Evolutionary conservation across 768 basidiomycete genomes (phyloP), one percentile per base, ranked within the genome.

Genomic region (Boletellus ananiceps): DNA sequence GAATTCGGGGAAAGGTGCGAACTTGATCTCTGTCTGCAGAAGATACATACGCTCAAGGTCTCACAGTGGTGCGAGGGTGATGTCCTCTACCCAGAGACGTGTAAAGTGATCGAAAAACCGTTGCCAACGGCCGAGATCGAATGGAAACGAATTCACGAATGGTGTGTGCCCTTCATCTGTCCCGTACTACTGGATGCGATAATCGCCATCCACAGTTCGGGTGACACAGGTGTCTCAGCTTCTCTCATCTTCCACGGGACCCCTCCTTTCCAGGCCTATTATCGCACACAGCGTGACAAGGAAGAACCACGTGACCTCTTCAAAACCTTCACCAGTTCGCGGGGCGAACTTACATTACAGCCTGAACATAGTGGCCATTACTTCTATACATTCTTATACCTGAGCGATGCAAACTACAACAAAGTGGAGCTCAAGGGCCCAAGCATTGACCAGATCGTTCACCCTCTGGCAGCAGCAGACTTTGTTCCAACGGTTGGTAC

Each of bases 321-420:
- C 41, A 76, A 84, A 63, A 77, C 77, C 2, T 86, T 88, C 59
- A 63, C 79, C 14, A 74, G 71, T n/a, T 83, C 87, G 8, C 79
- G 89, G 37, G 89, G 88, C 32, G 88, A 93, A 61, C 70, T 96
- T 47, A 84, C 83, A 8, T 69, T 95, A 14, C 86, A 92, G 63
- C 94, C 95, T 3, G 86, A 94, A 35, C 79, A 82, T 42, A 93
- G 90, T 52, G 94, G 94, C 8, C 85, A 87, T 57, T 97, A 96
- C 66, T 79, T 79, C 8, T 97, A 94, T 70, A 80, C 76, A 1
- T 93, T 94, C 69, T 69, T 77, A 8, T 75, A 83, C 29, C 69
- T 98, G 52, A 88, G 86, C 62, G 94, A 98, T 64, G 74, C 78
- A 9, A 82, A 93, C 63, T 98, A 98, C 68, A 78, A 80, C 58